Evolutionary conservation across 257 asterid genomes (phyloP).

Genomic region (Hygrophila difformis): DNA sequence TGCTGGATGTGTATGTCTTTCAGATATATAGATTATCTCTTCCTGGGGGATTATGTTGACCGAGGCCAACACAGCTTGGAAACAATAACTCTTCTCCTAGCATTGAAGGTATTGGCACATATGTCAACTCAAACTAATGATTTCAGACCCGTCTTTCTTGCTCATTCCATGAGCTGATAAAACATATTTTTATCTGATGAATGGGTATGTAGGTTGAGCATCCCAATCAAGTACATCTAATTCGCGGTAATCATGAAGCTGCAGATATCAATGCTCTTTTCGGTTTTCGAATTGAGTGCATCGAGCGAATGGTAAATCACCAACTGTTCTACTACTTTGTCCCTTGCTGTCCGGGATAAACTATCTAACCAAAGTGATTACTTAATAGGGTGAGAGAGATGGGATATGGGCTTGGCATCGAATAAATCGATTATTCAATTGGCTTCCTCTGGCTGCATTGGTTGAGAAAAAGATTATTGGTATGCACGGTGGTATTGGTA

Average conservation of each 20-base stretch:
- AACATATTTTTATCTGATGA: slow-evolving; percentile 13
- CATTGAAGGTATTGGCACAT: slow-evolving; percentile 60
- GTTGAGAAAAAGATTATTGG: slow-evolving; percentile 94
- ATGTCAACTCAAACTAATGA: slow-evolving; percentile 12
- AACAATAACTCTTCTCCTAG: slow-evolving; percentile 87
- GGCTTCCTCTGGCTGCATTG: slow-evolving; percentile 98
- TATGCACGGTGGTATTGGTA: slow-evolving; percentile 99
- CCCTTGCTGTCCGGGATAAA: slow-evolving; percentile 7
- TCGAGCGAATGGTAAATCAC: slow-evolving; percentile 83
- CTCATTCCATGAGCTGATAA: slow-evolving; percentile 13
- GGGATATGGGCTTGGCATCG: slow-evolving; percentile 99
- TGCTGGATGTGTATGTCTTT: slow-evolving; percentile 29
- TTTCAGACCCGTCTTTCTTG: not conserved
- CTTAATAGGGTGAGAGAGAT: slow-evolving; percentile 96
- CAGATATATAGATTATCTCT: slow-evolving; percentile 96
- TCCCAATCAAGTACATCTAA: slow-evolving; percentile 79
- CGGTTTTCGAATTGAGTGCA: slow-evolving; percentile 98
- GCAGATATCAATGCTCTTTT: slow-evolving; percentile 99
- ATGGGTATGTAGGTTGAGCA: slow-evolving; percentile 65
- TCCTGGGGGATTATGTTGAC: slow-evolving; percentile 98
- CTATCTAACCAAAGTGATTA: slow-evolving; percentile 14
- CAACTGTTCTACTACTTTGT: not conserved
- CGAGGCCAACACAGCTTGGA: slow-evolving; percentile 99
- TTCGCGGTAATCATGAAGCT: slow-evolving; percentile 99
- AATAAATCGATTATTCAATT: slow-evolving; percentile 85